Evolutionary conservation across 331 rosid genomes (phyloP), one percentile per base, ranked within the genome.

Genomic region (Rosa hybrid): DNA sequence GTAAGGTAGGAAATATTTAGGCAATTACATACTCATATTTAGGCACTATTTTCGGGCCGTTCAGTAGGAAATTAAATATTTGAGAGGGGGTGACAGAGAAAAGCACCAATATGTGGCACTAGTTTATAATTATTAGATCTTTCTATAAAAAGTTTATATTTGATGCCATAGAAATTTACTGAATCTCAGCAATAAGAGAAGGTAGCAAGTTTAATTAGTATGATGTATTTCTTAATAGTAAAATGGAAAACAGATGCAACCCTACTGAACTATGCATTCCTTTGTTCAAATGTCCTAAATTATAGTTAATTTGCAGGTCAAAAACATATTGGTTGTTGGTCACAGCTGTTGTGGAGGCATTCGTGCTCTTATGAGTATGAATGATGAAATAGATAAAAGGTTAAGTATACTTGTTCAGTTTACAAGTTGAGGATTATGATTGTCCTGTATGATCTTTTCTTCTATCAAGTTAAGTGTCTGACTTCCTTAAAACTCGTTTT

Each of bases 321-420:
- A 91, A 80, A 91, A 96, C 84, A 82, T 96, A 76, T 82, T 96
- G 21, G 93, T 96, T 81, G 91, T 93, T 80, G 98, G 99, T 75
- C 99, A 96, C 87, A 96, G 99, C 87, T 85, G 98, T 87, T 96
- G 99, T 71, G 99, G 99, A 53, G 99, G 99, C 72, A 96, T 96
- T 80, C 97, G 88, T 51, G 99, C 99, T 72, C 97, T 96, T 50
- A 93, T 96, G 99, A 71, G 98, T 62, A 89, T 96, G 96, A 76
- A 90, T 79, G 97, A 90, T 72, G 89, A 89, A 78, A 93, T 49
- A 59, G 57, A 73, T 48, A 74, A 86, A 68, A 88, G 98, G 96
- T 91, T 74, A 57, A 8, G 21, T 81, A 42, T 5, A 8, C 8
- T 68, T 68, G 68, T 79, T 60, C 23, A 17, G 17, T 70, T 62